Evolutionary conservation across 2,329 filamentous ascomycete genomes (phyloP).

Genomic region (Pyricularia pennisetigena): DNA sequence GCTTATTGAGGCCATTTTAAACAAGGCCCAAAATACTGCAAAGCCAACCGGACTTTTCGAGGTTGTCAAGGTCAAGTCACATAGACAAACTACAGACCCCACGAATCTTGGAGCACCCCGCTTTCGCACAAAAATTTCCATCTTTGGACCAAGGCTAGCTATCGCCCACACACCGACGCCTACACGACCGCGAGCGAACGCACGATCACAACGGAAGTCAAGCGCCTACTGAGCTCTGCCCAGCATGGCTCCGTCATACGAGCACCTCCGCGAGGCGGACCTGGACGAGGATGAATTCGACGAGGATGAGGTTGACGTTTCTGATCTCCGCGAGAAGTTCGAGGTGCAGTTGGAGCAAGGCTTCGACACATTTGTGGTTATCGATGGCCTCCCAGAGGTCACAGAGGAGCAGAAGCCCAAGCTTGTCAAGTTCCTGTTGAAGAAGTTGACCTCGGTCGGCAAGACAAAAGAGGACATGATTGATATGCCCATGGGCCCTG

Average conservation of each 20-base stretch:
- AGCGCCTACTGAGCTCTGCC: slow-evolving; percentile 14
- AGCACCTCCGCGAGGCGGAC: slow-evolving; percentile 84
- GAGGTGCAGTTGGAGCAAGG: slow-evolving; percentile 94
- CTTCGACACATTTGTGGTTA: slow-evolving; percentile 90
- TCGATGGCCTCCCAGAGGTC: slow-evolving; percentile 87
- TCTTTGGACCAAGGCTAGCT: slow-evolving; percentile 4
- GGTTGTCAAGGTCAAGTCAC: background rate
- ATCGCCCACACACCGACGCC: background rate
- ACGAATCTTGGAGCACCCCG: slow-evolving; percentile 9
- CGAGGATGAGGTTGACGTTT: slow-evolving; percentile 89
- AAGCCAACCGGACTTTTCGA: background rate
- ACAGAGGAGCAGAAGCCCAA: slow-evolving; percentile 86
- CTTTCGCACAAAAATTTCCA: slow-evolving; percentile 10
- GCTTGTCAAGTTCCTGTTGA: slow-evolving; percentile 90
- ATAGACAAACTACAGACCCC: background rate
- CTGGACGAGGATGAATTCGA: slow-evolving; percentile 79
- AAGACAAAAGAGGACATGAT: slow-evolving; percentile 78
- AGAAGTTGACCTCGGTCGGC: slow-evolving; percentile 82
- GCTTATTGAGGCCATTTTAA: background rate
- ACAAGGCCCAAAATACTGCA: background rate
- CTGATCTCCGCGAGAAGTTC: slow-evolving; percentile 87
- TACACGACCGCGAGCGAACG: background rate
- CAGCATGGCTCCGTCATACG: slow-evolving; percentile 90
- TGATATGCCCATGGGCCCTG: slow-evolving; percentile 86
- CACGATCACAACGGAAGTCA: background rate